These are phyloP conservation scores for Nakataea oryzae DNA, from an alignment of 2,329 filamentous ascomycete genomes.

Conservation along the genomic window DNA sequence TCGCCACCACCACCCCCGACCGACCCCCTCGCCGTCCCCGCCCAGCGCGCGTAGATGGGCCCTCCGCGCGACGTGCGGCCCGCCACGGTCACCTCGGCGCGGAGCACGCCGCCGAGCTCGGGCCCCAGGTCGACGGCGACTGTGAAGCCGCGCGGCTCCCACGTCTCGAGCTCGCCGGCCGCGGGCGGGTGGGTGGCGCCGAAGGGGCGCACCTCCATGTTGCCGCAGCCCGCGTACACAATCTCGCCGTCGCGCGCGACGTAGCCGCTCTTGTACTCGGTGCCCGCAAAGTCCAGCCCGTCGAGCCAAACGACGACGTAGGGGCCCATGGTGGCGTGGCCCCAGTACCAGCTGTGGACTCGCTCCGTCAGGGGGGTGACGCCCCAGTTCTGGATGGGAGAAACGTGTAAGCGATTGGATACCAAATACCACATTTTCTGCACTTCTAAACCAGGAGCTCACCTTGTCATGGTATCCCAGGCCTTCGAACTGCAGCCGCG, in stretches of 20 bases:
- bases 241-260: conserved; percentile 16
- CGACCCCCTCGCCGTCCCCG: no score
- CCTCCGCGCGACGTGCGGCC: background rate
- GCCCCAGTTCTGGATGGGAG: conserved; percentile 25
- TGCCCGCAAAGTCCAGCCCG: conserved; percentile 14
- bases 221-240: background rate
- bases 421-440: no score
- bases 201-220: conserved; percentile 1
- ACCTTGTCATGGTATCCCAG: conserved; percentile 32
- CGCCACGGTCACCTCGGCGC: background rate
- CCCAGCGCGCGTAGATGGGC: background rate
- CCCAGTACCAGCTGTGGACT: conserved; percentile 31
- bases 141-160: background rate
- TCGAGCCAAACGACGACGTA: conserved; percentile 35
- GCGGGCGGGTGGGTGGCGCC: conserved; percentile 2
- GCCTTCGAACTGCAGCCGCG: conserved; percentile 21
- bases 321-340: conserved; percentile 27
- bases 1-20: no score
- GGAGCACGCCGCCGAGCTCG: background rate
- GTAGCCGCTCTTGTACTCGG: conserved; percentile 16
- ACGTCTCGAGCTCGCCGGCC: background rate
- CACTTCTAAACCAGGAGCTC: no score
- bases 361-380: conserved; percentile 20
- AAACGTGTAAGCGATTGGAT: no score
- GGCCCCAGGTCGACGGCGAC: background rate